Evolutionary conservation across 2,329 filamentous ascomycete genomes (phyloP).

Genomic region (Ramularia collo-cygni): DNA sequence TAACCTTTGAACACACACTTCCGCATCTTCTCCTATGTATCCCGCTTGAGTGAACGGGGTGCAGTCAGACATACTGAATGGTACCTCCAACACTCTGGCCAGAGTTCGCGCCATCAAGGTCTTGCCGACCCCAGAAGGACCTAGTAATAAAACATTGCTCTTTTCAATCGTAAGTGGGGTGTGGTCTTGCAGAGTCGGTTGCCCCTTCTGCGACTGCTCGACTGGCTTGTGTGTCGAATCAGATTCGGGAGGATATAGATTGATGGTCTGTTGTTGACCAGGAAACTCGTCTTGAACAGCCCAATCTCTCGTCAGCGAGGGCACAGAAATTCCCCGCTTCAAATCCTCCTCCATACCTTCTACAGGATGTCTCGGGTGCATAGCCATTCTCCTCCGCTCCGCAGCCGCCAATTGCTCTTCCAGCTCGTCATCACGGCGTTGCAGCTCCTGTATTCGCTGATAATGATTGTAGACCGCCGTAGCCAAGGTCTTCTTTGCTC

Average conservation of each 20-base stretch:
- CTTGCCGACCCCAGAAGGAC: slow-evolving; percentile 92
- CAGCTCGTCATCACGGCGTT: slow-evolving; percentile 71
- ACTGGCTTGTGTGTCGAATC: slow-evolving; percentile 2
- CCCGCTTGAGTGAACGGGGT: slow-evolving; percentile 94
- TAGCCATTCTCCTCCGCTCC: slow-evolving; percentile 59
- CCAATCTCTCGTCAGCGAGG: slow-evolving; percentile 28
- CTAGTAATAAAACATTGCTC: slow-evolving; percentile 85
- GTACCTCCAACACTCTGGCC: slow-evolving; percentile 86
- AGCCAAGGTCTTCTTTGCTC: slow-evolving; percentile 88
- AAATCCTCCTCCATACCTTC: slow-evolving; percentile 54
- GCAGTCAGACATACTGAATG: slow-evolving; percentile 92
- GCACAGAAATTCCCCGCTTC: slow-evolving; percentile 28
- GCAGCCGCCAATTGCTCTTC: slow-evolving; percentile 66
- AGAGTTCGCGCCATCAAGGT: slow-evolving; percentile 92
- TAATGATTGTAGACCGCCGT: slow-evolving; percentile 97
- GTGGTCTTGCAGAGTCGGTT: slow-evolving; percentile 43
- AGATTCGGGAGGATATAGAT: slow-evolving; percentile 15
- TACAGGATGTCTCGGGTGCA: slow-evolving; percentile 58
- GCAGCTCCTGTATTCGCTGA: slow-evolving; percentile 70
- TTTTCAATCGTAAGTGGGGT: slow-evolving; percentile 77
- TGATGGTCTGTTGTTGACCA: slow-evolving; percentile 48
- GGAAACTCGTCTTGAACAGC: slow-evolving; percentile 52
- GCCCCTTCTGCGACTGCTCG: slow-evolving; percentile 13
- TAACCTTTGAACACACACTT: slow-evolving; percentile 84
- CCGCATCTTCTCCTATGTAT: slow-evolving; percentile 97